Conservation (phyloP, 257 asterid genomes). For the Solanum clarkiae region DNA sequence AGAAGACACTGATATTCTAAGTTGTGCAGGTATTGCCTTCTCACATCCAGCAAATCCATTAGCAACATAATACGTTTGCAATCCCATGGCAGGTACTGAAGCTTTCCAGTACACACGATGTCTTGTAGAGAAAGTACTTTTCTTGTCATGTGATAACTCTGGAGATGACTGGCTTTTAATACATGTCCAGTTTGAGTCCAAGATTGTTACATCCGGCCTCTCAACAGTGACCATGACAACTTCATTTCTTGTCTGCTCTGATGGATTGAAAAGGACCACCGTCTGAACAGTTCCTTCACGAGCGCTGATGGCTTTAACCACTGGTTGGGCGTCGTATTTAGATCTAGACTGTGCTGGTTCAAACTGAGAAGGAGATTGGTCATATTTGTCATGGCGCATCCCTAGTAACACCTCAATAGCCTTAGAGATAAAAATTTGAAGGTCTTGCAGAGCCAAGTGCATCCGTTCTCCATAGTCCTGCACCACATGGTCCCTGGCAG, state of each 20-base stretch:
- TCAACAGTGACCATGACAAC: conserved; percentile 81
- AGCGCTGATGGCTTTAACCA: conserved; percentile 57
- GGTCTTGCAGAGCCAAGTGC: conserved; percentile 81
- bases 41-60: conserved; percentile 97
- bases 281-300: conserved; percentile 84
- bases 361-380: conserved; percentile 72
- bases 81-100: conserved; percentile 79
- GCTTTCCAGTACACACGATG: conserved; percentile 95
- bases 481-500: conserved; percentile 91
- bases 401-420: conserved; percentile 79
- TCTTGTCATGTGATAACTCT: conserved; percentile 43
- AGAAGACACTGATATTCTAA: conserved; percentile 33
- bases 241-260: conserved; percentile 81
- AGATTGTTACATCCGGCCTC: conserved; percentile 79
- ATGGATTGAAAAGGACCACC: conserved; percentile 66
- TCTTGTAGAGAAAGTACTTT: conserved; percentile 51
- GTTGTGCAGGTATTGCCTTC: conserved; percentile 80
- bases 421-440: conserved; percentile 83
- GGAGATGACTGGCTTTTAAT: conserved; percentile 96
- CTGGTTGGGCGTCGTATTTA: conserved; percentile 65
- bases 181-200: conserved; percentile 98
- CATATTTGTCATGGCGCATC: conserved; percentile 70
- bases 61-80: conserved; percentile 90
- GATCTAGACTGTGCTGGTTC: conserved; percentile 83
- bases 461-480: conserved; percentile 86